These are phyloP conservation scores for Alloteropsis semialata DNA, from an alignment of 176 grass and related monocot genomes.

Conservation along the genomic window DNA sequence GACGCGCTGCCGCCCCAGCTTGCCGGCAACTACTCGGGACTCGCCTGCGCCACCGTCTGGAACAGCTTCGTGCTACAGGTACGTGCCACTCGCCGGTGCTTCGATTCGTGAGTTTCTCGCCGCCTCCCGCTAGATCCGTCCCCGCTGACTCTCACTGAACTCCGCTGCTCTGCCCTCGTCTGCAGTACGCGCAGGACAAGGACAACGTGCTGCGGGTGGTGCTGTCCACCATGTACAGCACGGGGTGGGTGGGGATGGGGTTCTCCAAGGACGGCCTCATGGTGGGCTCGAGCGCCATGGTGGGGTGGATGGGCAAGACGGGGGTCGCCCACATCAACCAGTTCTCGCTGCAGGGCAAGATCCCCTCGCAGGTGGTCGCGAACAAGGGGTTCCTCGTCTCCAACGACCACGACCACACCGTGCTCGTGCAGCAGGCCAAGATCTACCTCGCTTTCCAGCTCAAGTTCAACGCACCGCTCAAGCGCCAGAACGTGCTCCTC, in stretches of 20 bases:
- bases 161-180: background rate
- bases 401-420: conserved; percentile 40
- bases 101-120: background rate
- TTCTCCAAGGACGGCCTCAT: conserved; percentile 83
- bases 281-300: conserved; percentile 92
- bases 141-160: background rate
- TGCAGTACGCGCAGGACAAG: conserved; percentile 78
- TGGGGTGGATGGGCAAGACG: conserved; percentile 90
- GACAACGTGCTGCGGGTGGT: conserved; percentile 78
- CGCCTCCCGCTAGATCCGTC: conserved; percentile 9
- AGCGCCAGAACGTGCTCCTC: conserved; percentile 59
- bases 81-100: conserved; percentile 1
- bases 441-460: conserved; percentile 89
- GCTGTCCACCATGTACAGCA: conserved; percentile 69
- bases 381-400: conserved; percentile 58
- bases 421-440: conserved; percentile 70
- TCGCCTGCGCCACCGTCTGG: conserved; percentile 78
- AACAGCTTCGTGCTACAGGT: conserved; percentile 86
- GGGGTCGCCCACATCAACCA: conserved; percentile 56
- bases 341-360: conserved; percentile 52
- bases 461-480: conserved; percentile 49
- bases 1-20: conserved; percentile 45
- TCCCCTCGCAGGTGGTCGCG: conserved; percentile 45
- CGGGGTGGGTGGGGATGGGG: conserved; percentile 92
- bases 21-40: conserved; percentile 64